phyloP scores from a whole-genome alignment of 768 basidiomycete species.

The Amyloporia xantha region DNA sequence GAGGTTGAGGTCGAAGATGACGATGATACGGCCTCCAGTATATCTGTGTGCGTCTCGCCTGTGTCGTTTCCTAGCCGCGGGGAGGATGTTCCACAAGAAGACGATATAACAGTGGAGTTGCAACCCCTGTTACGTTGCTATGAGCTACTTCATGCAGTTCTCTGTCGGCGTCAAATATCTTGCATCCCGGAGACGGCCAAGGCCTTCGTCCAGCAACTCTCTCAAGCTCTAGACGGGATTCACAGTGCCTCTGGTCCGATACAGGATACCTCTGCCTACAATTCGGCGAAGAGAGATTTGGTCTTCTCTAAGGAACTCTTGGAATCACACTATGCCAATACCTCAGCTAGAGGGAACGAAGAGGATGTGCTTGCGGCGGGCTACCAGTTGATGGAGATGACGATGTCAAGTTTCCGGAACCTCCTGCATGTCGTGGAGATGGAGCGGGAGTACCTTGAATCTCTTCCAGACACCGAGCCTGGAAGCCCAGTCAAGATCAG shows the following conservation, averaged over 20 bases:
- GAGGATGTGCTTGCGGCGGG: not conserved
- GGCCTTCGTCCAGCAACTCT: not conserved
- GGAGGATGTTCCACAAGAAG: too few species aligned
- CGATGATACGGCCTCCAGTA: too few species aligned
- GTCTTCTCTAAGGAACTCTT: not conserved
- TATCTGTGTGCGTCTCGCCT: too few species aligned
- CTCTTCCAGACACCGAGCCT: too few species aligned
- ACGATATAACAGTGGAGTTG: not conserved
- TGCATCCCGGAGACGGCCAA: not conserved
- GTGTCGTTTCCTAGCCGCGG: too few species aligned
- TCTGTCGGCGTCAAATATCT: not conserved
- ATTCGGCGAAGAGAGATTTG: not conserved
- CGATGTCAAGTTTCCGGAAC: conserved; percentile 1
- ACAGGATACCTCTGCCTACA: not conserved
- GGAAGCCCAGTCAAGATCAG: too few species aligned
- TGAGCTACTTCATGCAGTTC: not conserved
- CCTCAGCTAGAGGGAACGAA: not conserved
- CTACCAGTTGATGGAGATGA: conserved; percentile 3
- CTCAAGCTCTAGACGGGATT: not conserved
- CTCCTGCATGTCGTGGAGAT: not conserved
- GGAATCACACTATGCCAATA: not conserved
- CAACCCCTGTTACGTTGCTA: not conserved
- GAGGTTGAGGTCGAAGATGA: too few species aligned
- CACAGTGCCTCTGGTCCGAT: not conserved
- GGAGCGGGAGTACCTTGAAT: not conserved